Conservation (phyloP, 805 yeast species). For the Pichia ethanolica region DNA sequence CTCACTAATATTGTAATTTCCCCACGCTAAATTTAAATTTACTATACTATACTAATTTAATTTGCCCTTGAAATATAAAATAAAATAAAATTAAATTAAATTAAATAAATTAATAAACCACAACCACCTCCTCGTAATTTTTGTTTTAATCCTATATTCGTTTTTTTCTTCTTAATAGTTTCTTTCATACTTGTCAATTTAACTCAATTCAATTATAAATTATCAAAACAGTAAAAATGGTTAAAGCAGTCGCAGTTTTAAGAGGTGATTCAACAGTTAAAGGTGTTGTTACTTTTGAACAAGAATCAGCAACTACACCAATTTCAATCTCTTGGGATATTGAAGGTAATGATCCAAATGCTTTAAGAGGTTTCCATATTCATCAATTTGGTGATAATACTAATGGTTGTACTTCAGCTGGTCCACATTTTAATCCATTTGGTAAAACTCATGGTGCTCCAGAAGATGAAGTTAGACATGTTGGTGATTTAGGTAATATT, state of each 20-base stretch:
- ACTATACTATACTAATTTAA: no score
- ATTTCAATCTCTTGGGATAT: conserved; percentile 86
- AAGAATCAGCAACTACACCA: conserved; percentile 68
- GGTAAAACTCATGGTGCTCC: conserved; percentile 89
- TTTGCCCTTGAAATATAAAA: no score
- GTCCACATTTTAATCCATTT: conserved; percentile 95
- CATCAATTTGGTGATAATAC: conserved; percentile 99
- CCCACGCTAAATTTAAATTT: no score
- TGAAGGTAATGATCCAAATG: conserved; percentile 80
- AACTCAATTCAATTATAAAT: no score
- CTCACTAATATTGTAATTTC: no score
- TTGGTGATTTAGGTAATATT: conserved; percentile 96
- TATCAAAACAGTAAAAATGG: background rate
- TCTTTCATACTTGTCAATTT: no score
- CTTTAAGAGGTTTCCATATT: conserved; percentile 94
- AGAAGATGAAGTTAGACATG: conserved; percentile 72
- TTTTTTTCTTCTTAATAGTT: no score
- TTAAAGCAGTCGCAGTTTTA: conserved; percentile 72
- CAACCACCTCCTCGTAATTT: no score
- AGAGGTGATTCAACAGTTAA: conserved; percentile 90
- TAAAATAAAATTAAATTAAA: no score
- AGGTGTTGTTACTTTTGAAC: conserved; percentile 86
- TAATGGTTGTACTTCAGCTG: conserved; percentile 98
- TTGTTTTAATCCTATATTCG: no score
- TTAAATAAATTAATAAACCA: no score